Conservation (phyloP, 768 basidiomycete genomes). For the Paxillus ammoniavirescens region DNA sequence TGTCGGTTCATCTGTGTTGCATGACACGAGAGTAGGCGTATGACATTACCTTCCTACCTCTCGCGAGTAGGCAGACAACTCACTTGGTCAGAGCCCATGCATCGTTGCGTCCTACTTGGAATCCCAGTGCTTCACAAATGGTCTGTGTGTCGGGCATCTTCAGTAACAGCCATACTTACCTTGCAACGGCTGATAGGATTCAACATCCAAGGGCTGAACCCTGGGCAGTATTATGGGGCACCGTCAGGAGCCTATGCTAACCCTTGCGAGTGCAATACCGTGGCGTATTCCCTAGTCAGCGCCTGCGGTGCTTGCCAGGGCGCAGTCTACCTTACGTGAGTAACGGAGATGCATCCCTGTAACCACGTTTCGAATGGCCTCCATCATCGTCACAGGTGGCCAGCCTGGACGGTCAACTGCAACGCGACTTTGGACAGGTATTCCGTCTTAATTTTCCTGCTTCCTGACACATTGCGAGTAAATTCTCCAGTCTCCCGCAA, state of each 20-base stretch:
- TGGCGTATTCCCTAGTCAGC: conserved; percentile 33
- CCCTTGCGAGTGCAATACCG: conserved; percentile 30
- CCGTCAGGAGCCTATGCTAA: conserved; percentile 35
- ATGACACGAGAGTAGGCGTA: neutral
- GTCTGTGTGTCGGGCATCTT: neutral
- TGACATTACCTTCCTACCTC: neutral
- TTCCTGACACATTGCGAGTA: neutral
- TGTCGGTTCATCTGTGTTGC: neutral
- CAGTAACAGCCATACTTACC: neutral
- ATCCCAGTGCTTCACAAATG: conserved; percentile 1
- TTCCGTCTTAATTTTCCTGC: neutral
- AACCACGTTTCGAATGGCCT: neutral
- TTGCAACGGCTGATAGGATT: neutral
- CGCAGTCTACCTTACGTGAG: conserved; percentile 13
- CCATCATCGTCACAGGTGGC: conserved; percentile 1
- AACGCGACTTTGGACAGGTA: neutral
- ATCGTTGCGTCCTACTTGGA: conserved; percentile 40
- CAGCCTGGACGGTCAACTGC: conserved; percentile 2
- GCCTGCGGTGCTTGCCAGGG: conserved; percentile 35
- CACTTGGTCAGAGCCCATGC: conserved; percentile 37
- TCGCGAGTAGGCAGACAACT: conserved; percentile 3
- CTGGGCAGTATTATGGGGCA: conserved; percentile 38
- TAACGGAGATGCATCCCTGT: neutral
- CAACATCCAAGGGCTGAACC: conserved; percentile 5
- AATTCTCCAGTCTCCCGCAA: conserved; percentile 15